Evolutionary conservation across 2,329 filamentous ascomycete genomes (phyloP).

Genomic region (Hypocreales sp.): DNA sequence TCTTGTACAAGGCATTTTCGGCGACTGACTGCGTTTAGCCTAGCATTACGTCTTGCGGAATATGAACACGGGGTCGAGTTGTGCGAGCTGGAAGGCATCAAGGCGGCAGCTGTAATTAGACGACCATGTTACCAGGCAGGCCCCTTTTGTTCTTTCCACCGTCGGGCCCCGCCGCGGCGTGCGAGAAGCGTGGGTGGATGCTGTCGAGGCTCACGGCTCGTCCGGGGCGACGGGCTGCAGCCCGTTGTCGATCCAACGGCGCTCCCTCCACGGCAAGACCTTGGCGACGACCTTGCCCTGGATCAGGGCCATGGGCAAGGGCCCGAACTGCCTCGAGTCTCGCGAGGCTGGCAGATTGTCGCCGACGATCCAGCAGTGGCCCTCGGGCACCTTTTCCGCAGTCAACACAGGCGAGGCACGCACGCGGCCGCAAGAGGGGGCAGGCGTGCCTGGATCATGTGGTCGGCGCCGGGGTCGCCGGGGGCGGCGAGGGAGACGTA

Average conservation of each 20-base stretch:
- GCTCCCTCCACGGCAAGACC: slow-evolving; percentile 34
- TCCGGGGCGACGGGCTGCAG: too few species aligned
- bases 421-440: too few species aligned
- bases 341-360: slow-evolving; percentile 75
- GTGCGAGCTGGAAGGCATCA: slow-evolving; percentile 4
- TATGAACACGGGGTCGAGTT: slow-evolving; percentile 3
- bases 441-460: slow-evolving; percentile 49
- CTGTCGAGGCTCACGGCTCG: too few species aligned
- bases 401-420: too few species aligned
- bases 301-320: slow-evolving; percentile 71
- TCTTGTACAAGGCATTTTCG: slow-evolving; percentile 20
- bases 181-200: too few species aligned
- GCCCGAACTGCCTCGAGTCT: slow-evolving; percentile 78
- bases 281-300: slow-evolving; percentile 65
- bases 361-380: slow-evolving; percentile 82
- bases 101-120: slow-evolving; percentile 19
- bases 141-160: too few species aligned
- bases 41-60: slow-evolving; percentile 9
- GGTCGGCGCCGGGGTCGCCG: slow-evolving; percentile 24
- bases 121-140: slow-evolving; percentile 10
- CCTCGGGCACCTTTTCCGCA: slow-evolving; percentile 83
- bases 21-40: slow-evolving; percentile 8
- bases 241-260: slow-evolving; percentile 31
- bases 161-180: too few species aligned
- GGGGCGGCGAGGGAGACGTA: slow-evolving; percentile 55